These are phyloP conservation scores for Strobilomyces dryophilus DNA, from an alignment of 768 basidiomycete genomes.

Conservation along the genomic window DNA sequence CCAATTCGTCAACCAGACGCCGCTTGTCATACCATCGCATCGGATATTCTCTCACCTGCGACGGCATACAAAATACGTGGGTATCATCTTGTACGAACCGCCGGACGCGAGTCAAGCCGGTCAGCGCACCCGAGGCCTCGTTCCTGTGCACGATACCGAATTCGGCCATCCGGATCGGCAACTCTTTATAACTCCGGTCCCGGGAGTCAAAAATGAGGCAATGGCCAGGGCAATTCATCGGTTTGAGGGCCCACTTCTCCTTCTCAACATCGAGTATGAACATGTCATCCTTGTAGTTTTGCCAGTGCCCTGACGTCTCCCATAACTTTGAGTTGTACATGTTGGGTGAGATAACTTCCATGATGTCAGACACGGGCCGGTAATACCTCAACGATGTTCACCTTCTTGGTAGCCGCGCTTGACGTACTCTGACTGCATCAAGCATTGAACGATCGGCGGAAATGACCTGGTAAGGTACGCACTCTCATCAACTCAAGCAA, in stretches of 20 bases:
- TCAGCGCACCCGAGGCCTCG: constrained; percentile 91
- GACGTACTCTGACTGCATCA: constrained; percentile 75
- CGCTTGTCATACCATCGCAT: neutral
- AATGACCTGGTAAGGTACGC: constrained; percentile 27
- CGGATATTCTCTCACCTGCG: constrained; percentile 52
- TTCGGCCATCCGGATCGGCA: constrained; percentile 97
- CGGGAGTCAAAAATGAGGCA: constrained; percentile 93
- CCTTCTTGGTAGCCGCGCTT: constrained; percentile 96
- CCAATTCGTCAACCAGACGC: neutral
- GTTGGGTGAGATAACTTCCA: constrained; percentile 90
- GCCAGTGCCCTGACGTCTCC: constrained; percentile 98
- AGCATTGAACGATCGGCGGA: constrained; percentile 1
- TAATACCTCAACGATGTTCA: constrained; percentile 19
- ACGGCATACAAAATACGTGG: constrained; percentile 96
- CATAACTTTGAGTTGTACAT: constrained; percentile 96
- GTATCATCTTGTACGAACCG: constrained; percentile 98
- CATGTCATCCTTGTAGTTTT: constrained; percentile 98
- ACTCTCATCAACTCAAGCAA: constrained; percentile 89
- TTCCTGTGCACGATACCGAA: constrained; percentile 97
- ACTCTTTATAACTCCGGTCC: constrained; percentile 91
- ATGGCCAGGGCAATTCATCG: constrained; percentile 99
- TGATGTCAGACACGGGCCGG: constrained; percentile 9
- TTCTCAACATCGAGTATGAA: constrained; percentile 93
- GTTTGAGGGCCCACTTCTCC: constrained; percentile 93
- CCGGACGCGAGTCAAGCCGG: constrained; percentile 88